Conservation (phyloP, 2,329 filamentous ascomycete genomes). For the Ascosphaera apis region DNA sequence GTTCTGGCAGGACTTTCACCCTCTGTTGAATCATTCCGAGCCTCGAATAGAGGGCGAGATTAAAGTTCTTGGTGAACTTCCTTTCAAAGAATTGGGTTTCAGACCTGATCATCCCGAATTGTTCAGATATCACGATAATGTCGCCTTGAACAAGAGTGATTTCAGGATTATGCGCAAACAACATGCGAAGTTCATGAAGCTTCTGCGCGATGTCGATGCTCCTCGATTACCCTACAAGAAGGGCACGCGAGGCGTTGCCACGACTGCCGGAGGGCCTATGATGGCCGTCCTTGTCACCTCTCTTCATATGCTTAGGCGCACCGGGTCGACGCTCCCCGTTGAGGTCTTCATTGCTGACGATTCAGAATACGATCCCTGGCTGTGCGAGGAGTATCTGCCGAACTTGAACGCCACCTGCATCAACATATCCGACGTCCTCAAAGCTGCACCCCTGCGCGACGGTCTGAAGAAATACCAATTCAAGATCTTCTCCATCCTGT, state of each 20-base stretch:
- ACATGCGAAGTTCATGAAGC: constrained; percentile 4
- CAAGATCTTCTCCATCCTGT: constrained; percentile 33
- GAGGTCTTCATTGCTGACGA: constrained; percentile 14
- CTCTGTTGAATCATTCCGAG: constrained; percentile 4
- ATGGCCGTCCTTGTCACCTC: constrained; percentile 14
- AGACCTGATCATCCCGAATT: constrained; percentile 5
- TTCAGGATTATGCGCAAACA: constrained; percentile 5
- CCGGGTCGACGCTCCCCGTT: constrained; percentile 15
- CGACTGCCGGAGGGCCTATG: constrained; percentile 8
- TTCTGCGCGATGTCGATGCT: constrained; percentile 3
- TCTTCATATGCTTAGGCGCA: constrained; percentile 14
- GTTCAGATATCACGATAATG: constrained; percentile 5
- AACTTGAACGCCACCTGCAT: constrained; percentile 13
- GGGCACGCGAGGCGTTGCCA: constrained; percentile 5
- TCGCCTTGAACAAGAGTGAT: constrained; percentile 4
- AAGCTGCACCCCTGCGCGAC: constrained; percentile 17
- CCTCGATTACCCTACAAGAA: constrained; percentile 4
- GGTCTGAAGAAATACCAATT: constrained; percentile 37
- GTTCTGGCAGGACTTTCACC: constrained; percentile 6
- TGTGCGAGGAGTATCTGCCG: constrained; percentile 12
- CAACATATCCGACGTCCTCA: constrained; percentile 13
- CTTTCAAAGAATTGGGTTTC: constrained; percentile 3
- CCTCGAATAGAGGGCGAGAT: neutral
- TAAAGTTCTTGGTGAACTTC: neutral
- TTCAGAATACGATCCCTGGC: constrained; percentile 11